These are phyloP conservation scores for Epichloe sp. DNA, from an alignment of 2,329 filamentous ascomycete genomes.

Conservation along the genomic window DNA sequence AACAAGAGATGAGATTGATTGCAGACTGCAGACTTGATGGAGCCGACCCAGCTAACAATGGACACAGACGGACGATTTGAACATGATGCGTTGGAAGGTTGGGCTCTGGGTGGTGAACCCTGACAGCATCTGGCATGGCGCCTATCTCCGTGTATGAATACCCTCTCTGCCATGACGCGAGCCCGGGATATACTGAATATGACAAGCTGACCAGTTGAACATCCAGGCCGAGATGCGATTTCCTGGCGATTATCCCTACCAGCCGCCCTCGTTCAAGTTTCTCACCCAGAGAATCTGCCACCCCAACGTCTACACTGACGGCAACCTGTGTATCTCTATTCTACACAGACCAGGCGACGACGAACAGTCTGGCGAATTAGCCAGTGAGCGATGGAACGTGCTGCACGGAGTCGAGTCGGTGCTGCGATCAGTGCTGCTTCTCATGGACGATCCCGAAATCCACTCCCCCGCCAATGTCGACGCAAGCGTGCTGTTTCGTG, in stretches of 20 bases:
- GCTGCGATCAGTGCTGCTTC: conserved; percentile 77
- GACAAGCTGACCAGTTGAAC: neutral
- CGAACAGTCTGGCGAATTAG: conserved; percentile 77
- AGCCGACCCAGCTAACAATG: neutral
- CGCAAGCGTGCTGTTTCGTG: conserved; percentile 74
- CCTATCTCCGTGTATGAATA: conserved; percentile 59
- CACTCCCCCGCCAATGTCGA: conserved; percentile 95
- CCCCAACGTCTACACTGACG: conserved; percentile 87
- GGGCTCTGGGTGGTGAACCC: conserved; percentile 87
- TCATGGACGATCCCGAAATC: conserved; percentile 89
- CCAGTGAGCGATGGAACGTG: conserved; percentile 87
- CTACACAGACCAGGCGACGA: conserved; percentile 87
- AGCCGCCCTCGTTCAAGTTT: conserved; percentile 83
- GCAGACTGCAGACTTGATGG: neutral
- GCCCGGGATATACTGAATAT: neutral
- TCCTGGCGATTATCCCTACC: conserved; percentile 76
- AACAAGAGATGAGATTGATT: conserved; percentile 2
- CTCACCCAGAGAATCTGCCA: conserved; percentile 62
- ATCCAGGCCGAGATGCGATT: conserved; percentile 73
- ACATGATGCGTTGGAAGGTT: conserved; percentile 77
- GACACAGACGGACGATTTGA: conserved; percentile 57
- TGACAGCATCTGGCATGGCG: conserved; percentile 83
- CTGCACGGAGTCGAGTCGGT: conserved; percentile 92
- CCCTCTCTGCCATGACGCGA: conserved; percentile 4
- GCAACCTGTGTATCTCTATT: conserved; percentile 90